Evolutionary conservation across 192 early-diverging fungal genomes (phyloP), one percentile per base, ranked within the genome.

Genomic region (Dissophora globulifera): DNA sequence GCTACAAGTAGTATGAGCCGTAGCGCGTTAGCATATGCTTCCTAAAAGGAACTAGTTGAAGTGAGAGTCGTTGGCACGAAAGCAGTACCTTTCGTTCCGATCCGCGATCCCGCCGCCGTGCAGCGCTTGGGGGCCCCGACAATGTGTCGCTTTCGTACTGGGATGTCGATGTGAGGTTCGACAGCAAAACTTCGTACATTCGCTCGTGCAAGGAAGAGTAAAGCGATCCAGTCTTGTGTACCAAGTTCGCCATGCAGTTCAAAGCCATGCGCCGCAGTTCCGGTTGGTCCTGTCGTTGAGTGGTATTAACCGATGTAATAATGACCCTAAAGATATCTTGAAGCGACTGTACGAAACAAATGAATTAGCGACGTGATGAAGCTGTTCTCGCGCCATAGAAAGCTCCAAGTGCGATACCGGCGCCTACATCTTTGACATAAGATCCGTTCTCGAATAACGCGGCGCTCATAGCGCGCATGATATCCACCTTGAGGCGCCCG

Each of bases 201-300:
- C 59, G 29, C 15, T 72, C 70, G 58, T 87, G 86, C 47, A 83
- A 61, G 7, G 48, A 32, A 15, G 80, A 69, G 35, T 81, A 58
- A 23, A 88, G 85, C 6, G 83, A 29, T 15, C 89, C 90, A 17
- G 84, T 86, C 27, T 83, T 85, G n/a, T 81, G 71, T 42, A 86
- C 87, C 19, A 86, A 27, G 53, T 91, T 92, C 20, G 87, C 88
- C n/a, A 93, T 50, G 61, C 89, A 90, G 53, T 84, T 86, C 57
- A 93, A 71, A 1, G 90, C 87, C 86, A 91, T 90, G 32, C 86
- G 62, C n/a, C 85, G 76, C 20, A 76, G 48, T 53, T 88, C 80
- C 10, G 38, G 48, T 15, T 56, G 40, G 1, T 79, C 48, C 1
- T 78, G 65, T 47, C 46, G 66, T 19, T 51, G 51, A 3, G 69